Evolutionary conservation across 2,329 filamentous ascomycete genomes (phyloP), one percentile per base, ranked within the genome.

Genomic region (Clathrospora elynae): DNA sequence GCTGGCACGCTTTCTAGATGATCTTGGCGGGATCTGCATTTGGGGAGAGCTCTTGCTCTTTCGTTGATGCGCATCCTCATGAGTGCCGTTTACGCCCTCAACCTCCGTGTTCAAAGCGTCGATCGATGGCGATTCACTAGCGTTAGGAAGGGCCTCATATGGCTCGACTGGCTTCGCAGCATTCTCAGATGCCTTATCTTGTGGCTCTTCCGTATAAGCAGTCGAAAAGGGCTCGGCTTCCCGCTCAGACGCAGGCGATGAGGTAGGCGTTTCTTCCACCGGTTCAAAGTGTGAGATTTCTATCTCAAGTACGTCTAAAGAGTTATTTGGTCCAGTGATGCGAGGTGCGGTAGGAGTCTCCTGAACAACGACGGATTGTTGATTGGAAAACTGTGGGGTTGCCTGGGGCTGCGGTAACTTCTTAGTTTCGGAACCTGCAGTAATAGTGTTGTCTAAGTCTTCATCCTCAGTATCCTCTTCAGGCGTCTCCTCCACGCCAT

Each of bases 301-400:
- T 14, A 24, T 29, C n/a, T 30, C n/a, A 6, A 31, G 9, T 3
- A 31, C 37, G 4, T 45, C 44, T 10, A 25, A 22, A 9, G 25
- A 7, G 5, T 37, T 39, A 10, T 42, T 39, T n/a, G n/a, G n/a
- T n/a, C n/a, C n/a, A n/a, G n/a, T n/a, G 20, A 51, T 31, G 17
- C 63, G 58, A 32, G 51, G 36, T 30, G 49, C 42, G 3, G 60
- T 62, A 5, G 66, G 66, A 1, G 66, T 69, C 36, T 69, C 66
- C 13, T 67, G 62, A 4, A 68, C 51, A 5, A 69, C 37, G n/a
- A 61, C 38, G 1, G 62, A 61, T 6, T 46, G 57, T 20, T 63
- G 43, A 17, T 55, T 38, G 3, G 59, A 56, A 7, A 59, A 50
- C 10, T 42, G 45, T 19, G 65, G 64, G 13, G 65, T 67, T 3